A percentile compares a stretch with the other conserved stretches of the same genome.
Evolutionary conservation across 1,284 basidiomycete species (phyloP).

Genomic region (Cryptococcus hybrid): DNA sequence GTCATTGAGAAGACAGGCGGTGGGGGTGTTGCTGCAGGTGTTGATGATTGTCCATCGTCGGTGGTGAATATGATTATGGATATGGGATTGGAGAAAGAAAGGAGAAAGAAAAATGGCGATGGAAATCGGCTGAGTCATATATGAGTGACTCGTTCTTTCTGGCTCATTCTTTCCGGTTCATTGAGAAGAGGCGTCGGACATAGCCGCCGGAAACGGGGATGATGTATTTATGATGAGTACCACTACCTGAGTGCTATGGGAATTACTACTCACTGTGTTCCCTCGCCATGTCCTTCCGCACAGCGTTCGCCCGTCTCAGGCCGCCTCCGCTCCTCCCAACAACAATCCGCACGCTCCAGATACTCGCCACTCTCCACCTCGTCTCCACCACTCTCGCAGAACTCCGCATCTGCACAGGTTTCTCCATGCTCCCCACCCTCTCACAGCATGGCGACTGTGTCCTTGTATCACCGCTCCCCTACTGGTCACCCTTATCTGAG

Average conservation of each 20-base stretch:
- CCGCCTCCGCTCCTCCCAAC: constrained; percentile 23
- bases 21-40: neutral
- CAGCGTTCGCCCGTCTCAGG: constrained; percentile 6
- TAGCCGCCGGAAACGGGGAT: too few relatives aligned
- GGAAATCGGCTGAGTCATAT: neutral
- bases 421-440: constrained; percentile 88
- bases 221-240: too few relatives aligned
- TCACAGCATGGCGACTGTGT: constrained; percentile 50
- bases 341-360: constrained; percentile 23
- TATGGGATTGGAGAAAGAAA: neutral
- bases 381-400: constrained; percentile 36
- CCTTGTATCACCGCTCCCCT: constrained; percentile 56
- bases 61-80: neutral
- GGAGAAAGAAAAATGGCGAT: neutral
- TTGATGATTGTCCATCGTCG: neutral
- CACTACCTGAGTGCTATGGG: too few relatives aligned
- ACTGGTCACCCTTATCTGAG: constrained; percentile 27
- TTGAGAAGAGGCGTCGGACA: too few relatives aligned
- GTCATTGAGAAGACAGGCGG: constrained; percentile 6
- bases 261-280: too few relatives aligned
- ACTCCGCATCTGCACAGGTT: constrained; percentile 55
- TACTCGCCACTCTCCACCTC: constrained; percentile 37
- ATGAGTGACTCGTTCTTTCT: neutral
- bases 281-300: neutral
- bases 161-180: neutral